phyloP scores from a whole-genome alignment of 768 basidiomycete genomes.

The Boletus fagicola region DNA sequence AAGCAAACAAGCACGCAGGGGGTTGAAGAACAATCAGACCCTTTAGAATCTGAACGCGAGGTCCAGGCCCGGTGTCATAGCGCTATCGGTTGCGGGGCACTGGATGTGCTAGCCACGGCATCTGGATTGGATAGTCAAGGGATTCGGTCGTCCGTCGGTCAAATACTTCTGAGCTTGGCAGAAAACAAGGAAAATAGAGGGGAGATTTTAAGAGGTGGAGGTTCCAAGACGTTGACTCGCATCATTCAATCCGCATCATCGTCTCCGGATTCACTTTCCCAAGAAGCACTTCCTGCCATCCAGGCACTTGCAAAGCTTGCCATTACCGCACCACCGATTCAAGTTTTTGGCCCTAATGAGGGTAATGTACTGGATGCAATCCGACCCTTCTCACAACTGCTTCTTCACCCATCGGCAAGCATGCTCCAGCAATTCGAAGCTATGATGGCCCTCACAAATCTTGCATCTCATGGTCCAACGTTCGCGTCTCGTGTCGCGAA shows the following conservation, averaged over 20 bases:
- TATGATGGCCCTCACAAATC: constrained; percentile 94
- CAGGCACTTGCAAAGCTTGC: constrained; percentile 92
- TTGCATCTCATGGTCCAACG: constrained; percentile 73
- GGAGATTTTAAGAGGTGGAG: constrained; percentile 72
- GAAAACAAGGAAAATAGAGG: constrained; percentile 80
- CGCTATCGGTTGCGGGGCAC: constrained; percentile 59
- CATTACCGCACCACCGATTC: constrained; percentile 87
- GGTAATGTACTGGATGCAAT: constrained; percentile 80
- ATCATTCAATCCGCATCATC: constrained; percentile 54
- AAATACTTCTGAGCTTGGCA: constrained; percentile 64
- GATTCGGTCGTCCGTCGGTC: constrained; percentile 57
- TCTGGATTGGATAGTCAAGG: constrained; percentile 61
- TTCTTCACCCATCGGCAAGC: constrained; percentile 65
- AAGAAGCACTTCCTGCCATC: constrained; percentile 51
- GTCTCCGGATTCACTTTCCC: constrained; percentile 24
- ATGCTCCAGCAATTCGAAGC: constrained; percentile 88
- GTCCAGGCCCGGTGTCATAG: constrained; percentile 61
- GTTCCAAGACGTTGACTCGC: constrained; percentile 60
- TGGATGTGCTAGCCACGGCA: constrained; percentile 61
- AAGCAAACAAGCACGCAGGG: constrained; percentile 34
- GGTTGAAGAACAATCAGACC: constrained; percentile 30
- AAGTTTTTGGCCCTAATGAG: constrained; percentile 86
- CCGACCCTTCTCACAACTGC: constrained; percentile 70
- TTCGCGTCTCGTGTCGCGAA: constrained; percentile 66
- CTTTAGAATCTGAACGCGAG: constrained; percentile 62